phyloP scores from a whole-genome alignment of 805 yeast genomes.

The Novakomyces olei region DNA sequence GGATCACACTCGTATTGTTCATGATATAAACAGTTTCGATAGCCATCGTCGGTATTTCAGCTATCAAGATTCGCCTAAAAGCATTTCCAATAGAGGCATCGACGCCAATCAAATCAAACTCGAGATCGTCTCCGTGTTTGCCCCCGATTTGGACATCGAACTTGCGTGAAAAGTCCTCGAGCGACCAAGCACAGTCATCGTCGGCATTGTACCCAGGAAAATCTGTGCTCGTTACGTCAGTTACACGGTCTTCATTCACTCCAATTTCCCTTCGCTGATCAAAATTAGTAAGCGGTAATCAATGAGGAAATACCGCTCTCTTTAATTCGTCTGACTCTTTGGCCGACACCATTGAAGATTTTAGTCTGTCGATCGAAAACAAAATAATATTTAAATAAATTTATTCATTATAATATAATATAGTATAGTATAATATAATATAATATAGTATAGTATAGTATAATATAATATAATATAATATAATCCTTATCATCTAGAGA shows the following conservation, averaged over 20 bases:
- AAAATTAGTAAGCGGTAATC: too few species aligned
- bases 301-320: too few species aligned
- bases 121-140: slow-evolving; percentile 37
- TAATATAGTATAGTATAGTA: too few species aligned
- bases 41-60: slow-evolving; percentile 92
- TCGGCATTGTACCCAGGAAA: slow-evolving; percentile 66
- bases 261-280: slow-evolving; percentile 38
- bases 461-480: too few species aligned
- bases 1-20: slow-evolving; percentile 90
- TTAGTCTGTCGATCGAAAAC: too few species aligned
- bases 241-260: slow-evolving; percentile 74
- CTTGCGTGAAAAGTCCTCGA: slow-evolving; percentile 48
- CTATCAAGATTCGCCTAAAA: slow-evolving; percentile 85
- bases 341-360: too few species aligned
- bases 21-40: slow-evolving; percentile 76
- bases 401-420: too few species aligned
- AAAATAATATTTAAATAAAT: too few species aligned
- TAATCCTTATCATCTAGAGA: too few species aligned
- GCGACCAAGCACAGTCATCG: slow-evolving; percentile 57
- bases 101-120: slow-evolving; percentile 65
- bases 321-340: too few species aligned
- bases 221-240: slow-evolving; percentile 66
- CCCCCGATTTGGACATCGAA: slow-evolving; percentile 40
- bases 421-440: too few species aligned
- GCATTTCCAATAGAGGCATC: slow-evolving; percentile 94